A percentile compares a stretch with the other conserved stretches of the same genome.
These are phyloP conservation scores for Rasamsonia emersonii DNA, from an alignment of 2,329 filamentous ascomycete genomes.

Conservation along the genomic window DNA sequence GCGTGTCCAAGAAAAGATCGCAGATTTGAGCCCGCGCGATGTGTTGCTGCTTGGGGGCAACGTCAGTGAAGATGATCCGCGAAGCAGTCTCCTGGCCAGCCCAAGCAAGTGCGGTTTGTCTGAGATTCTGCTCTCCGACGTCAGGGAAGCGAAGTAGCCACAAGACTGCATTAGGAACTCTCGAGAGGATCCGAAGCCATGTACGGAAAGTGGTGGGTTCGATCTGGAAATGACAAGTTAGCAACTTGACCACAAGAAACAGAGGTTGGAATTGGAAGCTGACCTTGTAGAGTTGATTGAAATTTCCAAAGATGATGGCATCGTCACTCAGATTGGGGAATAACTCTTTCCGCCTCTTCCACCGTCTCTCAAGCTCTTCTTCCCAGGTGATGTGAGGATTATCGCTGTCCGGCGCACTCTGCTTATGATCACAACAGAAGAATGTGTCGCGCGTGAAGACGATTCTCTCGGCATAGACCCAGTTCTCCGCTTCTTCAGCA, in stretches of 20 bases:
- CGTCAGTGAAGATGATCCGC: slow-evolving; percentile 89
- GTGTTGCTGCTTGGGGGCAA: slow-evolving; percentile 88
- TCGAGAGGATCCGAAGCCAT: slow-evolving; percentile 84
- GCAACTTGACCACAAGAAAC: neutral
- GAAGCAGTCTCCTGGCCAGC: slow-evolving; percentile 75
- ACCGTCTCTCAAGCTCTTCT: slow-evolving; percentile 70
- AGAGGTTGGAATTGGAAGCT: slow-evolving; percentile 13
- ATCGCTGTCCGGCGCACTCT: slow-evolving; percentile 68
- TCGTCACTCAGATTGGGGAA: slow-evolving; percentile 79
- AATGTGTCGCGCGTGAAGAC: slow-evolving; percentile 92
- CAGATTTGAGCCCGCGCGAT: slow-evolving; percentile 86
- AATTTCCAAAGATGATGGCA: slow-evolving; percentile 87
- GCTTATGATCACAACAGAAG: slow-evolving; percentile 94
- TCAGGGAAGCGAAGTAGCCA: slow-evolving; percentile 98
- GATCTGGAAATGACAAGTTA: slow-evolving; percentile 52
- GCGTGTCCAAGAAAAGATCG: slow-evolving; percentile 92
- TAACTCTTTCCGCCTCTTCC: slow-evolving; percentile 86
- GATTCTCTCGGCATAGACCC: slow-evolving; percentile 96
- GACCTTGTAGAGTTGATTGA: slow-evolving; percentile 98
- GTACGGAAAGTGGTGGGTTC: slow-evolving; percentile 93
- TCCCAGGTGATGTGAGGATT: slow-evolving; percentile 68
- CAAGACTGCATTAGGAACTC: slow-evolving; percentile 76
- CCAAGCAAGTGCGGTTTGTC: slow-evolving; percentile 72
- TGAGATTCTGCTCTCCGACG: slow-evolving; percentile 76
- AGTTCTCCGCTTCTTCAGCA: slow-evolving; percentile 62